Conservation (phyloP, 352 stramenopile species). For the Plasmopara muralis region DNA sequence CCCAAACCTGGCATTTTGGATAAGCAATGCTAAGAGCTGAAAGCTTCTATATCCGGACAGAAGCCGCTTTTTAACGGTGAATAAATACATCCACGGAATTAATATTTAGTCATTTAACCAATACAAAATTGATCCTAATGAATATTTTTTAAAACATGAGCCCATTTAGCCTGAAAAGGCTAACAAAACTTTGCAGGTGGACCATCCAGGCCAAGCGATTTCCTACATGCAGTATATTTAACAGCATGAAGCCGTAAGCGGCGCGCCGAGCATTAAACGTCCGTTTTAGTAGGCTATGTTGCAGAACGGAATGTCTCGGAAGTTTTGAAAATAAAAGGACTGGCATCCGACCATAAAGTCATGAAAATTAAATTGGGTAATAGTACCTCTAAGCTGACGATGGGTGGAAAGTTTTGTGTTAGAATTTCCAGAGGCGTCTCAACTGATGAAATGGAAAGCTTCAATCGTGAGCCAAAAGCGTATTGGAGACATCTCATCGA, state of each 20-base stretch:
- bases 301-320: neutral
- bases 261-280: too few relatives aligned
- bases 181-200: neutral
- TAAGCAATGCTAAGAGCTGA: neutral
- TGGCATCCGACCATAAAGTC: slow-evolving; percentile 1
- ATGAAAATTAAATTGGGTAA: slow-evolving; percentile 2
- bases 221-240: neutral
- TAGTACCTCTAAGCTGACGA: slow-evolving; percentile 1
- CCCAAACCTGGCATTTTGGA: slow-evolving; percentile 1
- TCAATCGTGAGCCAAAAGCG: neutral
- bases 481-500: neutral
- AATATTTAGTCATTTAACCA: neutral
- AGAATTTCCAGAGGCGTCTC: slow-evolving; percentile 1
- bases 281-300: too few relatives aligned
- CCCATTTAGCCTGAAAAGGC: neutral
- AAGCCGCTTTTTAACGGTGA: neutral
- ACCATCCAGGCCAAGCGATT: neutral
- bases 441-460: slow-evolving; percentile 2
- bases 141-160: neutral
- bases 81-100: neutral
- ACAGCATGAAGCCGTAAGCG: neutral
- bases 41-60: neutral
- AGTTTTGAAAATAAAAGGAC: neutral
- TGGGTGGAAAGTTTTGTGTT: neutral
- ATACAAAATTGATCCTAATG: neutral